A percentile compares a stretch with the other conserved stretches of the same genome.
phyloP scores from a whole-genome alignment of 164 flowering plant genomes.

The Vitis labrusca region DNA sequence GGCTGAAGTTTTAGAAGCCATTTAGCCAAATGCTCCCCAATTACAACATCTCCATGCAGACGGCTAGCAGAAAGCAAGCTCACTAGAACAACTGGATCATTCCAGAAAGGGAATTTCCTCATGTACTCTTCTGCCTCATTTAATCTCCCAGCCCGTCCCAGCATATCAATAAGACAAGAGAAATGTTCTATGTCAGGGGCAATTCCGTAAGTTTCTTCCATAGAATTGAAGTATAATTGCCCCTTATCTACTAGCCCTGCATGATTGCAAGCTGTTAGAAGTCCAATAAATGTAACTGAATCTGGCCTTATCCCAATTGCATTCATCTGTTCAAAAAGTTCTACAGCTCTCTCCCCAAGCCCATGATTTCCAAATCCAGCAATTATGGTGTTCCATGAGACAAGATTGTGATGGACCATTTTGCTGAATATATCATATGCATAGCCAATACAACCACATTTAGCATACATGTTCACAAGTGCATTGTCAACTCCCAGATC shows the following conservation, averaged over 20 bases:
- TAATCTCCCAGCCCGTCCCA: conserved; percentile 72
- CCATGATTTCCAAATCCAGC: conserved; percentile 69
- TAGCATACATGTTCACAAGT: conserved; percentile 79
- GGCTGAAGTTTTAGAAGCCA: conserved; percentile 46
- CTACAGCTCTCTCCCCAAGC: conserved; percentile 40
- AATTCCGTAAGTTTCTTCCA: conserved; percentile 47
- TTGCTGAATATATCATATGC: conserved; percentile 39
- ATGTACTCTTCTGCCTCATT: conserved; percentile 54
- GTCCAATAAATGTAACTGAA: conserved; percentile 59
- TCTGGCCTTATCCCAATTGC: conserved; percentile 45
- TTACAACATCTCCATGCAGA: conserved; percentile 45
- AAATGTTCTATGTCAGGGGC: conserved; percentile 57
- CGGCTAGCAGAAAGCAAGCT: conserved; percentile 72
- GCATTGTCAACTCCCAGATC: conserved; percentile 69
- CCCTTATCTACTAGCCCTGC: conserved; percentile 70
- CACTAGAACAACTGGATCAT: conserved; percentile 60
- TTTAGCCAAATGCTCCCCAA: conserved; percentile 50
- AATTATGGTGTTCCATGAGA: conserved; percentile 77
- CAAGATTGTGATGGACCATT: conserved; percentile 43
- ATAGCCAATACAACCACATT: conserved; percentile 59
- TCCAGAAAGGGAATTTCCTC: conserved; percentile 28
- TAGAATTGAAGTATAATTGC: conserved; percentile 37
- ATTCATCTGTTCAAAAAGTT: conserved; percentile 56
- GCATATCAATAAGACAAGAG: conserved; percentile 68
- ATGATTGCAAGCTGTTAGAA: conserved; percentile 70